Conservation (phyloP, 805 yeast species). For the Crinitomyces ghanaensis region DNA sequence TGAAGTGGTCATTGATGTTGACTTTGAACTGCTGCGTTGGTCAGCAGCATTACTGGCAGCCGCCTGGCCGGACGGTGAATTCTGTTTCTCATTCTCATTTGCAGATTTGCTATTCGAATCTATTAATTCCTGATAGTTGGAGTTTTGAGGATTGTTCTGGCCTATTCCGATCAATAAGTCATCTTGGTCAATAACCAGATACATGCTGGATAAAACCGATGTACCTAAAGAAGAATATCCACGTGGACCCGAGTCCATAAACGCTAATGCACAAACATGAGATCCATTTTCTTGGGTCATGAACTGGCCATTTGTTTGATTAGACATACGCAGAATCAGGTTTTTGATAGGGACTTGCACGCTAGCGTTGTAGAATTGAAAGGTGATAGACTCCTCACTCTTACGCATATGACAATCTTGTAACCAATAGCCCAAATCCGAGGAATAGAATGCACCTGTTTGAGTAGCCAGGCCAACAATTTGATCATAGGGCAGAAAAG, state of each 20-base stretch:
- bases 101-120: background rate
- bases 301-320: slow-evolving; percentile 8
- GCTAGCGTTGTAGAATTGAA: slow-evolving; percentile 12
- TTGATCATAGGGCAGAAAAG: slow-evolving; percentile 15
- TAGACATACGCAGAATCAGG: slow-evolving; percentile 11
- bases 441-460: slow-evolving; percentile 15
- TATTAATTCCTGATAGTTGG: background rate
- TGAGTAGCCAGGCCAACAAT: slow-evolving; percentile 18
- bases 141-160: too few relatives aligned
- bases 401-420: slow-evolving; percentile 15
- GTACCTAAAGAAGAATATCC: slow-evolving; percentile 17
- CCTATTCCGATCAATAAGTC: slow-evolving; percentile 15
- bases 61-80: background rate
- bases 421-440: slow-evolving; percentile 14
- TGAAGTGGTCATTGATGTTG: slow-evolving; percentile 1
- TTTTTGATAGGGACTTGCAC: slow-evolving; percentile 15
- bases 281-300: slow-evolving; percentile 3
- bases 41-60: background rate
- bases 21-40: background rate
- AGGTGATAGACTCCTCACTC: slow-evolving; percentile 13
- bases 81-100: background rate
- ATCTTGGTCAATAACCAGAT: slow-evolving; percentile 16
- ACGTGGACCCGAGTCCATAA: slow-evolving; percentile 6
- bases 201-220: slow-evolving; percentile 12
- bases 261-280: slow-evolving; percentile 5